Conservation (phyloP, 2,329 filamentous ascomycete genomes). For the Talaromyces sp. region DNA sequence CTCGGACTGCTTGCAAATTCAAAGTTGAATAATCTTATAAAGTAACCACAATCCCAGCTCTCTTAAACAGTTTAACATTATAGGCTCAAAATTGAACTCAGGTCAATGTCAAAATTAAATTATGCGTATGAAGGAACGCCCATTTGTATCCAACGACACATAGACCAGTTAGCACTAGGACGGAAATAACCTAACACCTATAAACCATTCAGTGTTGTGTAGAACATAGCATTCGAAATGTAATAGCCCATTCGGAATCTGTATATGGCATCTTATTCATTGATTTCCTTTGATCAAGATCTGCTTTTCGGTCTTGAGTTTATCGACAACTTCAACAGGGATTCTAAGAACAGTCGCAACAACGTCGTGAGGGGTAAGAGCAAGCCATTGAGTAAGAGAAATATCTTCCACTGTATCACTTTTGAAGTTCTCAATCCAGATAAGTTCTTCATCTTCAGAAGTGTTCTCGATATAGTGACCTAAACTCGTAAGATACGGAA, state of each 20-base stretch:
- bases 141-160: too few species aligned
- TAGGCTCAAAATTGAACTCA: too few species aligned
- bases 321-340: slow-evolving; percentile 49
- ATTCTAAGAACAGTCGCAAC: slow-evolving; percentile 57
- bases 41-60: too few species aligned
- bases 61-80: too few species aligned
- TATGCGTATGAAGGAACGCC: too few species aligned
- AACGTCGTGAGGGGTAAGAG: slow-evolving; percentile 58
- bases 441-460: slow-evolving; percentile 55
- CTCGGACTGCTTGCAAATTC: too few species aligned
- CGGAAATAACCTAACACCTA: too few species aligned
- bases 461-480: slow-evolving; percentile 67
- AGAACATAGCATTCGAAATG: too few species aligned
- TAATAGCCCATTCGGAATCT: background rate
- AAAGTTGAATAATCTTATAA: too few species aligned
- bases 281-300: slow-evolving; percentile 37
- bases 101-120: too few species aligned
- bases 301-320: slow-evolving; percentile 60
- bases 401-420: slow-evolving; percentile 62
- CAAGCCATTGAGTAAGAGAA: slow-evolving; percentile 62
- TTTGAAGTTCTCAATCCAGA: slow-evolving; percentile 67
- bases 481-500: slow-evolving; percentile 2
- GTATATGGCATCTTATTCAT: background rate
- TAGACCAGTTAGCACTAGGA: too few species aligned
- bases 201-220: too few species aligned